phyloP scores from a whole-genome alignment of 345 rosid species.

The Brassica juncea region DNA sequence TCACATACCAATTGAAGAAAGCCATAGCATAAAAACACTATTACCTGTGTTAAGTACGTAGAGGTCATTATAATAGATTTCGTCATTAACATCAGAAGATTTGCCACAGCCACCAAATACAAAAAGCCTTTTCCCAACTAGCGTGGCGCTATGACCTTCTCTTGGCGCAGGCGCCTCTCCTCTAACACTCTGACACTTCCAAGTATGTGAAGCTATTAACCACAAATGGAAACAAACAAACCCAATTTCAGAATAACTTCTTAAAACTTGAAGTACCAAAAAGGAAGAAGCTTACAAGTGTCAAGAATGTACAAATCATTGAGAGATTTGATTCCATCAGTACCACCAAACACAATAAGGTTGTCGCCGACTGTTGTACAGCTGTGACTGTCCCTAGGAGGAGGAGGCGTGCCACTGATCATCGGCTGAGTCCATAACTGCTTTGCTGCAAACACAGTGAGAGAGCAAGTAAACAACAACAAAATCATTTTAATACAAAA shows the following conservation, averaged over 20 bases:
- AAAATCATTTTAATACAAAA: constrained; percentile 5
- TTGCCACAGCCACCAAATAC: constrained; percentile 96
- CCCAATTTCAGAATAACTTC: constrained; percentile 17
- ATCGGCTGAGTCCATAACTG: constrained; percentile 84
- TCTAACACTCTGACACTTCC: constrained; percentile 83
- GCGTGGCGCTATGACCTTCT: constrained; percentile 92
- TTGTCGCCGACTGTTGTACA: constrained; percentile 75
- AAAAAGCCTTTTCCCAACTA: constrained; percentile 85
- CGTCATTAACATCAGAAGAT: constrained; percentile 60
- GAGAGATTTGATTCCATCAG: constrained; percentile 81
- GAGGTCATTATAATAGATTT: constrained; percentile 85
- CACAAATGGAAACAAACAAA: constrained; percentile 10
- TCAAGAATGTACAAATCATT: constrained; percentile 81
- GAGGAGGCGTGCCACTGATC: constrained; percentile 69
- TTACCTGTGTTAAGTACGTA: constrained; percentile 92
- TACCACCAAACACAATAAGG: constrained; percentile 88
- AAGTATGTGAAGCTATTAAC: constrained; percentile 72
- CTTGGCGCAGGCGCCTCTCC: constrained; percentile 93
- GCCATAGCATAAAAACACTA: background rate
- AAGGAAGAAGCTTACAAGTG: constrained; percentile 58
- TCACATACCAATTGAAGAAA: constrained; percentile 1
- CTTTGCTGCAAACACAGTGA: constrained; percentile 50
- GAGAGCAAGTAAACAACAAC: constrained; percentile 12
- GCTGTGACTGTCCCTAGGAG: constrained; percentile 93
- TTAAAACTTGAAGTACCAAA: background rate